Conservation (phyloP, 371 early-diverging fungal species). For the Apophysomyces elegans region DNA sequence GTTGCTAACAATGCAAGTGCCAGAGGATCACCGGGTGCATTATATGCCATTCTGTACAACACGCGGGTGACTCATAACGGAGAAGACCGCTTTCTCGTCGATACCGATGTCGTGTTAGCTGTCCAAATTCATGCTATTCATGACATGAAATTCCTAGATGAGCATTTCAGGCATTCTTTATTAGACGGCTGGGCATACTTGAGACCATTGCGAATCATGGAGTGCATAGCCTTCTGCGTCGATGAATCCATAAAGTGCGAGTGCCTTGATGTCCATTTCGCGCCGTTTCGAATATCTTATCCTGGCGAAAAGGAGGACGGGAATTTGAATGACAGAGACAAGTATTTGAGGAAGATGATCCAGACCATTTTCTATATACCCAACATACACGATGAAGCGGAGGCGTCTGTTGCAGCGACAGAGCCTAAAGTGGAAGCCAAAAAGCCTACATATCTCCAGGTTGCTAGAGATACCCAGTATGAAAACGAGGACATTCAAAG, state of each 20-base stretch:
- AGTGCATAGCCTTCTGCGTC: constrained; percentile 35
- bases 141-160: constrained; percentile 34
- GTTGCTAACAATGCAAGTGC: constrained; percentile 50
- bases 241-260: constrained; percentile 47
- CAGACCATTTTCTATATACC: constrained; percentile 33
- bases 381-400: neutral
- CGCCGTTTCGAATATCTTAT: constrained; percentile 34
- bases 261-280: constrained; percentile 35
- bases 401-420: neutral
- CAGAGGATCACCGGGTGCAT: constrained; percentile 41
- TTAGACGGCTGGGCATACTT: constrained; percentile 38
- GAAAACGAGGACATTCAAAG: no score
- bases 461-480: no score
- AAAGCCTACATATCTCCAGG: no score
- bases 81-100: constrained; percentile 32
- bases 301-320: constrained; percentile 6
- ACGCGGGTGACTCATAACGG: constrained; percentile 28
- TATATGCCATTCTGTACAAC: constrained; percentile 45
- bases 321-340: constrained; percentile 24
- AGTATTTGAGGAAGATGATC: constrained; percentile 32
- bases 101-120: constrained; percentile 47
- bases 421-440: neutral
- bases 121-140: constrained; percentile 43
- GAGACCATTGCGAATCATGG: constrained; percentile 39
- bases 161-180: neutral